A percentile compares a stretch with the other conserved stretches of the same genome.
These are phyloP conservation scores for Penicillium turbatum DNA, from an alignment of 495 filamentous ascomycete genomes.

Conservation along the genomic window DNA sequence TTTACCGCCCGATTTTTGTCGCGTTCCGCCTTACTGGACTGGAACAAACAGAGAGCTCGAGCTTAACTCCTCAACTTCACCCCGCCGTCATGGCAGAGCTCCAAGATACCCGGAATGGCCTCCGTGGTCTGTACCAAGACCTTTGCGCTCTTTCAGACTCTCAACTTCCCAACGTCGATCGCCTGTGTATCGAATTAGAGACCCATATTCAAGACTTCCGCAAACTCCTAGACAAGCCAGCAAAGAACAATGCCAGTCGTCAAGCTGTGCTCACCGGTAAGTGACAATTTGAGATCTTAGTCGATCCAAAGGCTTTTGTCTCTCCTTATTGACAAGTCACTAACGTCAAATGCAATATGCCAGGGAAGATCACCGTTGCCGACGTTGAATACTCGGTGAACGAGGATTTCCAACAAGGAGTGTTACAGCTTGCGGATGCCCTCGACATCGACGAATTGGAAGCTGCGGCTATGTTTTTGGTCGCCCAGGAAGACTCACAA, in stretches of 20 bases:
- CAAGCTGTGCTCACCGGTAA: constrained; percentile 53
- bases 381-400: constrained; percentile 78
- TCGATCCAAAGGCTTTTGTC: not conserved
- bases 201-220: constrained; percentile 66
- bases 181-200: constrained; percentile 63
- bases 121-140: constrained; percentile 75
- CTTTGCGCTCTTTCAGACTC: constrained; percentile 62
- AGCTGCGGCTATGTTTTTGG: constrained; percentile 68
- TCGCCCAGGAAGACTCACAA: constrained; percentile 59
- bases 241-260: constrained; percentile 65
- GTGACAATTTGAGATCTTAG: constrained; percentile 3
- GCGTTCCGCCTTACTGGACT: constrained; percentile 41
- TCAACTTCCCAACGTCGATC: constrained; percentile 57
- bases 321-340: constrained; percentile 2
- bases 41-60: constrained; percentile 31
- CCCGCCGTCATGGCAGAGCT: constrained; percentile 49
- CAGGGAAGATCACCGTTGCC: constrained; percentile 67
- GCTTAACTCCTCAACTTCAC: constrained; percentile 22
- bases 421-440: constrained; percentile 75
- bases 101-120: constrained; percentile 56
- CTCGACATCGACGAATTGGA: constrained; percentile 86
- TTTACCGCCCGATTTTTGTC: constrained; percentile 38
- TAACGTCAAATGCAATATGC: constrained; percentile 29
- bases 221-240: constrained; percentile 69
- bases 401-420: constrained; percentile 74